Evolutionary conservation across 2,329 filamentous ascomycete genomes (phyloP), one percentile per base, ranked within the genome.

Genomic region (Truncatella angustata): DNA sequence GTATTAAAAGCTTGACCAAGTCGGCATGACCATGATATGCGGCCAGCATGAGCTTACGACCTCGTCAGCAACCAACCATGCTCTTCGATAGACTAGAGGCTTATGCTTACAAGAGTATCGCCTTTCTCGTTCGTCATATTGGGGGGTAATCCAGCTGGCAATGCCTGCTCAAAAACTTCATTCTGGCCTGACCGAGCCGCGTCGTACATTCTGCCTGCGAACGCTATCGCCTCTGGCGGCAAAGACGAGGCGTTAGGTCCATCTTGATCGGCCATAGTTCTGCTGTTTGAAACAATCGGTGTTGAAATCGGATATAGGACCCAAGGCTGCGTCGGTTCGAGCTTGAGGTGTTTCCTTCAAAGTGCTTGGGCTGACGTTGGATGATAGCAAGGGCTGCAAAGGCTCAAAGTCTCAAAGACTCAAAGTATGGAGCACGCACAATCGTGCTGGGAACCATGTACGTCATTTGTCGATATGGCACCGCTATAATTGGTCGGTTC

Each of bases 101-200:
- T n/a, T 47, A 14, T 23, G 58, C 74, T 39, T 73, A 84, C 80
- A 54, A 90, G 68, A n/a, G 81, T 88, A 64, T 91, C 86, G 45
- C 87, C 87, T 57, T 87, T 86, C 46, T 86, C 79, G 60, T 90
- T 90, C 20, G 85, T 88, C 66, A 90, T 73, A 60, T 89, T 90
- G 1, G 80, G 73, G 0, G 86, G 86, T 23, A 90, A 71, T 1
- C 87, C 86, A 2, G 81, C 82, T 1, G 77, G 73, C 34, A 91
- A 67, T 44, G 87, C 87, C 66, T 85, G 79, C 37, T 76, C 64
- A n/a, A 91, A 80, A 11, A 82, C 67, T 4, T 77, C 64, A 2
- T 79, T 72, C 45, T 85, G 72, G 51, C 86, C 87, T 20, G 69
- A 64, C 28, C 87, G 78, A 1, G 87, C 86, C 24, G 84, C 78